phyloP scores from a whole-genome alignment of 257 asterid genomes.

The Lithospermum erythrorhizon region DNA sequence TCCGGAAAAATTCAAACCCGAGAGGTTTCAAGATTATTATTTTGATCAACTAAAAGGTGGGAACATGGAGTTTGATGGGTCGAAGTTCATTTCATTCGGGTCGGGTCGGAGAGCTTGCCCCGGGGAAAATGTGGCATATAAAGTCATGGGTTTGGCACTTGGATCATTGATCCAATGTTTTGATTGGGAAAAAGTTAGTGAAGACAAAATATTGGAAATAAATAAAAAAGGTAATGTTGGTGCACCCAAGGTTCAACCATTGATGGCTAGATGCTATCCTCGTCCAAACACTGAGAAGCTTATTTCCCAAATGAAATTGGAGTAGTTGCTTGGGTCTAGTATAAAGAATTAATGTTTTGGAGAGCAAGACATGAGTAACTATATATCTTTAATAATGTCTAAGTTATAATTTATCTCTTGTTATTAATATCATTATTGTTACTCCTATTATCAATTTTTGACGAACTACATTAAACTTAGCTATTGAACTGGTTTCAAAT shows the following conservation, averaged over 20 bases:
- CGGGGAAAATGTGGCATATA: slow-evolving; percentile 50
- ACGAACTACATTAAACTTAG: no score
- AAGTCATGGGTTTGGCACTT: slow-evolving; percentile 36
- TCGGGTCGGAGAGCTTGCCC: slow-evolving; percentile 67
- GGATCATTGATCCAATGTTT: slow-evolving; percentile 60
- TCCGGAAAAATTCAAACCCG: slow-evolving; percentile 44
- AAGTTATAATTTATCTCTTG: no score
- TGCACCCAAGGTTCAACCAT: slow-evolving; percentile 37
- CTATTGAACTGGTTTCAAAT: no score
- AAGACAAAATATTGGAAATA: slow-evolving; percentile 19
- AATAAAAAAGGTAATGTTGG: slow-evolving; percentile 34
- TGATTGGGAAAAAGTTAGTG: slow-evolving; percentile 39
- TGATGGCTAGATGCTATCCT: slow-evolving; percentile 42
- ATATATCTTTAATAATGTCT: no score
- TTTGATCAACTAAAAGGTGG: slow-evolving; percentile 6
- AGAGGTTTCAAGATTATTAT: slow-evolving; percentile 26
- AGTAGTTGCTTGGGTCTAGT: no score
- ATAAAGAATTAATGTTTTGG: no score
- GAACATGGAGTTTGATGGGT: slow-evolving; percentile 14
- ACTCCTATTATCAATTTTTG: no score
- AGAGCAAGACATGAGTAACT: no score
- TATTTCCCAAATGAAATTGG: slow-evolving; percentile 15
- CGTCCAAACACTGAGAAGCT: slow-evolving; percentile 19
- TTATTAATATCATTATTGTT: no score
- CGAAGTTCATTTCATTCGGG: slow-evolving; percentile 41